Conservation (phyloP, 73 alveolate genomes). For the Paramecium sonneborni region DNA sequence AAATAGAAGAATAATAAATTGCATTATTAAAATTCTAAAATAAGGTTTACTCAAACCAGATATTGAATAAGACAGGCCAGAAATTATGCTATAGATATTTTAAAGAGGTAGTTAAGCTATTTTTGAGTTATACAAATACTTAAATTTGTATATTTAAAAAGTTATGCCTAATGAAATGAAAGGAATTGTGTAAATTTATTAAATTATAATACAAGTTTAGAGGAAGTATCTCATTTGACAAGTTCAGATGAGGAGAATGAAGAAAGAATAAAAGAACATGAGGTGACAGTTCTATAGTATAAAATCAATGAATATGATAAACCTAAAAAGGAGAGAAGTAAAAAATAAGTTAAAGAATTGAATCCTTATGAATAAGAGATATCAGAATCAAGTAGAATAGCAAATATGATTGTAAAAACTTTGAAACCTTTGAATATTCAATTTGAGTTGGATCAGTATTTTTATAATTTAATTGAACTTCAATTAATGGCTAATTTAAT, state of each 20-base stretch:
- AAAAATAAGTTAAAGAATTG: conserved; percentile 1
- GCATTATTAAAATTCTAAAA: conserved; percentile 1
- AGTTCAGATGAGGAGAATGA: conserved; percentile 23
- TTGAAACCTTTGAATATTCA: conserved; percentile 29
- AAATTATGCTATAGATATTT: not conserved
- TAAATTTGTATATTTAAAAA: conserved; percentile 25
- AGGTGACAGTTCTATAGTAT: conserved; percentile 34
- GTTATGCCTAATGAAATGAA: conserved; percentile 33
- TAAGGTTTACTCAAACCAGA: conserved; percentile 35
- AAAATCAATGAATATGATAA: conserved; percentile 20
- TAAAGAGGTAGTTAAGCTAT: conserved; percentile 21
- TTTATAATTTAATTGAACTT: not conserved
- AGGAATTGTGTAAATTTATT: not conserved
- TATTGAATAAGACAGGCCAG: conserved; percentile 38
- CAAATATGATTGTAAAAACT: not conserved
- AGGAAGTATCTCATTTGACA: conserved; percentile 49
- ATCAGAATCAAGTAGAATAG: conserved; percentile 30
- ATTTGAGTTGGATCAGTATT: conserved; percentile 46
- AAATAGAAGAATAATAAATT: conserved; percentile 24
- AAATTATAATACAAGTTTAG: not conserved
- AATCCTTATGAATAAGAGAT: conserved; percentile 21
- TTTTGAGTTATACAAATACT: conserved; percentile 40
- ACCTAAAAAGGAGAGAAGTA: not conserved
- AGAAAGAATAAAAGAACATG: not conserved
- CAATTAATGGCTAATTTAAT: not conserved